phyloP scores from a whole-genome alignment of 768 basidiomycete genomes.

The Mycena crocata region DNA sequence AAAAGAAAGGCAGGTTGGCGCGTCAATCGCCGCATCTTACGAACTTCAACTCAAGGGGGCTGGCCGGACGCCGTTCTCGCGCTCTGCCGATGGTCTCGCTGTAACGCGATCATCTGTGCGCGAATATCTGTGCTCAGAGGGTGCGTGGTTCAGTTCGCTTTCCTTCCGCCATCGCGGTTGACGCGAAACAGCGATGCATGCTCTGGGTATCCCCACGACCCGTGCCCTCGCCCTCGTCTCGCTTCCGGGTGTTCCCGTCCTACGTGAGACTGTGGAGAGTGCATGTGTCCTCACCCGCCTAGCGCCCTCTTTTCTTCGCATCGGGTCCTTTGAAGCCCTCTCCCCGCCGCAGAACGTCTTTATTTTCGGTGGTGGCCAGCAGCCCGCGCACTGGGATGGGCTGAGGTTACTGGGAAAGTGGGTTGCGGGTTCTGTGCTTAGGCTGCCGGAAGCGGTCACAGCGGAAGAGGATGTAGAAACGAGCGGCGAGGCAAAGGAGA shows the following conservation, averaged over 20 bases:
- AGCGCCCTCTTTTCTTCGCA: conserved; percentile 91
- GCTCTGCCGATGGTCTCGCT: conserved; percentile 93
- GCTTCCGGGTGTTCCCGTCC: conserved; percentile 78
- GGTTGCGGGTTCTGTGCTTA: conserved; percentile 72
- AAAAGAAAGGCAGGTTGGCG: too few relatives aligned
- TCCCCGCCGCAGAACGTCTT: conserved; percentile 74
- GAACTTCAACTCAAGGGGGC: conserved; percentile 97
- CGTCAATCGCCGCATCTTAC: conserved; percentile 66
- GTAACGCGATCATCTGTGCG: conserved; percentile 95
- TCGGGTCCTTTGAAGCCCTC: conserved; percentile 91
- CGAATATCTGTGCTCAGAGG: conserved; percentile 95
- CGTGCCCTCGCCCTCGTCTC: conserved; percentile 85
- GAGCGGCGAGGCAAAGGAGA: conserved; percentile 49
- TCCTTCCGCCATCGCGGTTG: neutral
- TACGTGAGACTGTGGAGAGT: conserved; percentile 78
- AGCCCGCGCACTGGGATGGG: conserved; percentile 78
- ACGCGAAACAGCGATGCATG: conserved; percentile 57
- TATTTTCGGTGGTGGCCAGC: conserved; percentile 84
- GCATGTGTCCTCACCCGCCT: conserved; percentile 84
- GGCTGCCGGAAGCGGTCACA: conserved; percentile 38
- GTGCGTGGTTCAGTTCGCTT: conserved; percentile 49
- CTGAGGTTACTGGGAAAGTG: conserved; percentile 82
- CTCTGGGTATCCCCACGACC: conserved; percentile 89
- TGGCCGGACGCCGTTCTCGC: conserved; percentile 93
- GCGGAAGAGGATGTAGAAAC: neutral